These are phyloP conservation scores for Linum tenue DNA, from an alignment of 345 rosid genomes.

Conservation along the genomic window DNA sequence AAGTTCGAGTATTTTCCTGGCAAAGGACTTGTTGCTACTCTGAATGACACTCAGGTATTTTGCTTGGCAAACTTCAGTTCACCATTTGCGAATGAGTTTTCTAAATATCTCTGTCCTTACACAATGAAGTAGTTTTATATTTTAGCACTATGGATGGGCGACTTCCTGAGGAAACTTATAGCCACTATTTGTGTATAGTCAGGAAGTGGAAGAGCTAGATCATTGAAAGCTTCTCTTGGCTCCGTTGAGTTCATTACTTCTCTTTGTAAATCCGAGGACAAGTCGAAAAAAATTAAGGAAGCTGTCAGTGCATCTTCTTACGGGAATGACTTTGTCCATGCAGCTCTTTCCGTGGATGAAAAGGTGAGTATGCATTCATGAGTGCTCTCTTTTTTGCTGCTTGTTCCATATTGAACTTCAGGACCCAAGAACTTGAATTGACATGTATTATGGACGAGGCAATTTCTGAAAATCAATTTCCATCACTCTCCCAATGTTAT, in stretches of 20 bases:
- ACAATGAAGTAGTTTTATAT: slow-evolving; percentile 10
- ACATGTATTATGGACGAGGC: too few relatives aligned
- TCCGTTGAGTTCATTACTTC: slow-evolving; percentile 90
- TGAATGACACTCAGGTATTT: slow-evolving; percentile 58
- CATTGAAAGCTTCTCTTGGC: slow-evolving; percentile 79
- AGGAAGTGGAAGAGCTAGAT: slow-evolving; percentile 41
- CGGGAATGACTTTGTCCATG: slow-evolving; percentile 80
- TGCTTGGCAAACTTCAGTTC: neutral
- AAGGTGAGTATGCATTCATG: slow-evolving; percentile 41
- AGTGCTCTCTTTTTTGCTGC: neutral
- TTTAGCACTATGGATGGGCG: neutral
- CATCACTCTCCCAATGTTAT: too few relatives aligned
- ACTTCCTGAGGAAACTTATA: neutral
- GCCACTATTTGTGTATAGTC: slow-evolving; percentile 33
- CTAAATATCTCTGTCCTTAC: neutral
- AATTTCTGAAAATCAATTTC: too few relatives aligned
- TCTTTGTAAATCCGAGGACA: slow-evolving; percentile 58
- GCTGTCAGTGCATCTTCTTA: slow-evolving; percentile 74
- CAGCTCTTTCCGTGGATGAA: slow-evolving; percentile 82
- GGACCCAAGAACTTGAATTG: too few relatives aligned
- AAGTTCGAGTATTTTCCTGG: slow-evolving; percentile 94
- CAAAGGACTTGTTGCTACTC: slow-evolving; percentile 82
- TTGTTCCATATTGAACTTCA: too few relatives aligned
- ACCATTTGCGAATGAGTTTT: neutral
- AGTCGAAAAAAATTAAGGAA: slow-evolving; percentile 60